These are phyloP conservation scores for Vigna reflexopilosa DNA, from an alignment of 306 rosid species.

Conservation along the genomic window DNA sequence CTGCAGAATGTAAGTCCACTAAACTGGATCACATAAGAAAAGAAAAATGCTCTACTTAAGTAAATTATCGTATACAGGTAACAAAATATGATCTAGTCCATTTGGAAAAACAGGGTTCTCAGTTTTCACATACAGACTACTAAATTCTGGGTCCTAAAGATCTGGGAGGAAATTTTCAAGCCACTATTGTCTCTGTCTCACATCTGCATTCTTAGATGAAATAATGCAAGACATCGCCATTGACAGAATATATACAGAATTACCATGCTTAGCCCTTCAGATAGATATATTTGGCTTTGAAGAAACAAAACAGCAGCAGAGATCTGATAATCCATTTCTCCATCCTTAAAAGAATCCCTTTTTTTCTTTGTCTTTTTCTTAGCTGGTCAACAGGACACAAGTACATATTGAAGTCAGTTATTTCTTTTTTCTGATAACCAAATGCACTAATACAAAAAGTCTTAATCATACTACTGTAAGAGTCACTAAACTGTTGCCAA, in stretches of 20 bases:
- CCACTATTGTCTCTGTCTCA: neutral
- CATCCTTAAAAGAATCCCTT: slow-evolving; percentile 72
- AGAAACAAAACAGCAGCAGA: slow-evolving; percentile 83
- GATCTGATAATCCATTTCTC: slow-evolving; percentile 63
- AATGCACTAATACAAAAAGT: slow-evolving; percentile 36
- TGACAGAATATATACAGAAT: slow-evolving; percentile 44
- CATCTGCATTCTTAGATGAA: slow-evolving; percentile 36
- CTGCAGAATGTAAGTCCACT: slow-evolving; percentile 39
- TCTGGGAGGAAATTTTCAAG: slow-evolving; percentile 29
- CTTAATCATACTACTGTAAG: slow-evolving; percentile 20
- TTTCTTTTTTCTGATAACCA: slow-evolving; percentile 13
- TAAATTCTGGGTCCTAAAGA: slow-evolving; percentile 33
- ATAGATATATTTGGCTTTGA: slow-evolving; percentile 91
- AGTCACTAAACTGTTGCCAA: slow-evolving; percentile 34
- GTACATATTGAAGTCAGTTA: slow-evolving; percentile 35
- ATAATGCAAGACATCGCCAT: slow-evolving; percentile 20
- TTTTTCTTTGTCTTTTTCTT: slow-evolving; percentile 82
- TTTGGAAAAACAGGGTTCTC: slow-evolving; percentile 32
- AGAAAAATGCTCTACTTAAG: slow-evolving; percentile 19
- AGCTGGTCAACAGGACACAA: slow-evolving; percentile 59
- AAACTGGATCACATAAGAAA: slow-evolving; percentile 40
- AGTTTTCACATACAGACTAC: slow-evolving; percentile 22
- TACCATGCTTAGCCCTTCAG: slow-evolving; percentile 94
- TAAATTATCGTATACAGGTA: slow-evolving; percentile 3
- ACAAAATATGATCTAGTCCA: slow-evolving; percentile 12